A percentile compares a stretch with the other conserved stretches of the same genome.
Evolutionary conservation across 163 green algal species (phyloP).

Genomic region (Coccomyxa subellipsoidea): DNA sequence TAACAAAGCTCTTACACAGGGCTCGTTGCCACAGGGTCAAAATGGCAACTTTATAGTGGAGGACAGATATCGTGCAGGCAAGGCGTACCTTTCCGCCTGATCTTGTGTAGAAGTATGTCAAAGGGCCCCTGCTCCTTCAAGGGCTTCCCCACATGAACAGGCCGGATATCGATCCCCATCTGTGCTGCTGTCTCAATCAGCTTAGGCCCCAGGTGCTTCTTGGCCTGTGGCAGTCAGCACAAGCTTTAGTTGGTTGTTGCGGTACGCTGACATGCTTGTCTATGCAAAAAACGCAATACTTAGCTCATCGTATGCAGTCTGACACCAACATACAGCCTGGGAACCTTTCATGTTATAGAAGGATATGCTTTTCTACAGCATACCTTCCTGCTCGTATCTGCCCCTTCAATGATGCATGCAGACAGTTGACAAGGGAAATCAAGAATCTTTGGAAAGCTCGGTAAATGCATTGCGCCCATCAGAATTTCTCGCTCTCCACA

Average conservation of each 20-base stretch:
- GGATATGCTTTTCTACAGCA: not conserved
- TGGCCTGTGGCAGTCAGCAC: conserved; percentile 22
- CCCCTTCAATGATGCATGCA: too few relatives aligned
- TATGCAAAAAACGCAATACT: not conserved
- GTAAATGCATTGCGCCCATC: not conserved
- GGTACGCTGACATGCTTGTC: not conserved
- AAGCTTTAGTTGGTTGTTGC: not conserved
- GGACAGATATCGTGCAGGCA: not conserved
- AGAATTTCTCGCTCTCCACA: too few relatives aligned
- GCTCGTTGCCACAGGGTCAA: not conserved
- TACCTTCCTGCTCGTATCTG: too few relatives aligned
- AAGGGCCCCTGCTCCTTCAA: conserved; percentile 50
- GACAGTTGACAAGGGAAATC: too few relatives aligned
- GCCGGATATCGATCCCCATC: conserved; percentile 32
- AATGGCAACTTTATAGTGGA: not conserved
- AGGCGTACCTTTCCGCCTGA: conserved; percentile 17
- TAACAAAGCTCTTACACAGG: not conserved
- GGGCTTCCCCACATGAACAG: conserved; percentile 29
- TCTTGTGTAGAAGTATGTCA: conserved; percentile 55
- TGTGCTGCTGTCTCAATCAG: conserved; percentile 26
- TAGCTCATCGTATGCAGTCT: not conserved
- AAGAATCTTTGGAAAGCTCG: too few relatives aligned
- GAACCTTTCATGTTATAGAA: not conserved
- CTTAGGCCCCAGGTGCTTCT: conserved; percentile 46
- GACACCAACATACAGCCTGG: not conserved